These are phyloP conservation scores for Xylaria cubensis DNA, from an alignment of 495 filamentous ascomycete species.

Conservation along the genomic window DNA sequence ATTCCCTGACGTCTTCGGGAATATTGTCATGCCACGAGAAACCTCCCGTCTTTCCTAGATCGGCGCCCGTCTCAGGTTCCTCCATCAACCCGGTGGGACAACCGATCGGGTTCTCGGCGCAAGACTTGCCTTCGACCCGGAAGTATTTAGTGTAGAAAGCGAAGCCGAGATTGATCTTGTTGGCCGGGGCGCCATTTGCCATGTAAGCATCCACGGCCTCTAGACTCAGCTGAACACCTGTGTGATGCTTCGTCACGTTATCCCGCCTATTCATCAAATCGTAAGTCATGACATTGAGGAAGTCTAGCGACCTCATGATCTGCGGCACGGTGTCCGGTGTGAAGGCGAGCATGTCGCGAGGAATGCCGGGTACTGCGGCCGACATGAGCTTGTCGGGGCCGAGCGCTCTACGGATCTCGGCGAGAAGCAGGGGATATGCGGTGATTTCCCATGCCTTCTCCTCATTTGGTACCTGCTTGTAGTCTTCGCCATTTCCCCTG, in stretches of 20 bases:
- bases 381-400: constrained; percentile 68
- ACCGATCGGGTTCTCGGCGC: constrained; percentile 61
- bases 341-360: constrained; percentile 75
- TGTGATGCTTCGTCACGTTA: constrained; percentile 70
- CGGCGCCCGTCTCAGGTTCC: constrained; percentile 66
- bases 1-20: constrained; percentile 51
- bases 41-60: constrained; percentile 66
- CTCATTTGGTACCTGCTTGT: constrained; percentile 70
- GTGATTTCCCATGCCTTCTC: constrained; percentile 66
- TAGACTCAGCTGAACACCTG: constrained; percentile 61
- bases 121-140: constrained; percentile 59
- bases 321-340: constrained; percentile 65
- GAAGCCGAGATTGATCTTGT: constrained; percentile 74
- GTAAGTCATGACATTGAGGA: constrained; percentile 82
- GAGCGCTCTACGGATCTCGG: constrained; percentile 64
- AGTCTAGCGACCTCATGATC: constrained; percentile 71
- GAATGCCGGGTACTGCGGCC: constrained; percentile 72
- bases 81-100: constrained; percentile 70
- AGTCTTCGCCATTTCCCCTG: constrained; percentile 78
- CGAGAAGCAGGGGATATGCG: constrained; percentile 68
- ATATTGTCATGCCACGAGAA: constrained; percentile 67
- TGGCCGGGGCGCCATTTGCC: constrained; percentile 58
- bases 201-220: constrained; percentile 66
- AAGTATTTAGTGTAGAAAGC: constrained; percentile 81
- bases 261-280: constrained; percentile 81